Evolutionary conservation across 192 early-diverging fungal genomes (phyloP), one percentile per base, ranked within the genome.

Genomic region (Backusella luteola): DNA sequence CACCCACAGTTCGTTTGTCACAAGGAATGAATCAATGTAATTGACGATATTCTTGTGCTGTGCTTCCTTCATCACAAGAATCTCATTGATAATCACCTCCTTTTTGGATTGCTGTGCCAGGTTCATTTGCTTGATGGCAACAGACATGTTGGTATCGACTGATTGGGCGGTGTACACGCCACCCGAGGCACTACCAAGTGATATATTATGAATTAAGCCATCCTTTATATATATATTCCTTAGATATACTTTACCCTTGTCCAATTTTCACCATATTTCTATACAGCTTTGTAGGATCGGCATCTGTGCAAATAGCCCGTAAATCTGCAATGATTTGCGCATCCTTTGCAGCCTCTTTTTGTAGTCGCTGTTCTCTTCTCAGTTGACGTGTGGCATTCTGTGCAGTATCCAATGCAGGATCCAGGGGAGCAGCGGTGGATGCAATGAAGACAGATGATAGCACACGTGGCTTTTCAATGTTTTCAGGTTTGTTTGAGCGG

Each of bases 111-210:
- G 97, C 83, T 95, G 92, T 79, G 94, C 92, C 69, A 98, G 83
- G 73, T 96, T 94, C 95, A 97, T 98, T 82, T 96, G 95, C 85
- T 98, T 98, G 80, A 98, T 97, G 1, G 96, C 97, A 1, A 97
- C 97, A 5, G 86, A 82, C 34, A 86, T 85, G 23, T 77, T 81
- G 1, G 89, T 87, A 66, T 92, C 90, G 6, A 78, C 69, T 12
- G 80, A 77, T 82, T 94, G 91, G 9, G 97, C 95, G 0, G 91
- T 95, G 71, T 89, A 97, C 9, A 98, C 97, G 19, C 93, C 92
- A 42, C 96, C 97, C 38, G 96, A 98, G 9, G 97, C 96, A 17
- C 95, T 93, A 67, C 19, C 26, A 1, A 66, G 34, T 11, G 21
- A 53, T 21, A 4, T 56, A 21, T 21, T 3, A n/a, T 34, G 15